Evolutionary conservation across 78 protist species (phyloP).

Genomic region (Diacronema lutheri): DNA sequence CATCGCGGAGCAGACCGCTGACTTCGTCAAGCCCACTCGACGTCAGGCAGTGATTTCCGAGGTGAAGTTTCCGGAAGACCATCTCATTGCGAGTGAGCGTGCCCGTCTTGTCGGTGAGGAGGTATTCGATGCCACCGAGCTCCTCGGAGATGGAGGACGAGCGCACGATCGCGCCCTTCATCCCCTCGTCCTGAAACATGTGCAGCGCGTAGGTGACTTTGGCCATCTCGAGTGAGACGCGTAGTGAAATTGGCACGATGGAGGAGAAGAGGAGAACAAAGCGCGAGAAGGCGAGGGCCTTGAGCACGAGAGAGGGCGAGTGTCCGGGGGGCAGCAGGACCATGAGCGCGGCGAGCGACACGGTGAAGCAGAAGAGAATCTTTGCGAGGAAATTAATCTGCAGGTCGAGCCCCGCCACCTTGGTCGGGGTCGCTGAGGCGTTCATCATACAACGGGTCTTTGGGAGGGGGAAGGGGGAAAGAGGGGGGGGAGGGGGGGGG

Average conservation of each 20-base stretch:
- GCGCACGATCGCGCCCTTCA: constrained; percentile 69
- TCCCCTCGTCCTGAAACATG: constrained; percentile 21
- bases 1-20: background rate
- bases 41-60: constrained; percentile 69
- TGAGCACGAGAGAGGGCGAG: constrained; percentile 62
- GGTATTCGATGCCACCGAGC: constrained; percentile 90
- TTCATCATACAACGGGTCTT: constrained; percentile 91
- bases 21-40: constrained; percentile 59
- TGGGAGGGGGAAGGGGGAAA: too few relatives aligned
- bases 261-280: constrained; percentile 91
- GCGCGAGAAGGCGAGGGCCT: constrained; percentile 58
- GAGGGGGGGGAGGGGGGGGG: too few relatives aligned
- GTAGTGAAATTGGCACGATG: constrained; percentile 92
- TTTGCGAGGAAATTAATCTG: constrained; percentile 72
- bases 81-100: constrained; percentile 88
- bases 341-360: constrained; percentile 93
- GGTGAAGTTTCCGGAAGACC: constrained; percentile 78
- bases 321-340: constrained; percentile 81
- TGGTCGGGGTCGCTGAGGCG: constrained; percentile 69
- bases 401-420: constrained; percentile 82
- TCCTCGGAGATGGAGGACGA: constrained; percentile 93
- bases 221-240: constrained; percentile 87
- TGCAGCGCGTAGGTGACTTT: constrained; percentile 57
- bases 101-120: constrained; percentile 98
- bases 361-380: constrained; percentile 82